Evolutionary conservation across 2,329 filamentous ascomycete genomes (phyloP).

Genomic region (Cercospora sp.): DNA sequence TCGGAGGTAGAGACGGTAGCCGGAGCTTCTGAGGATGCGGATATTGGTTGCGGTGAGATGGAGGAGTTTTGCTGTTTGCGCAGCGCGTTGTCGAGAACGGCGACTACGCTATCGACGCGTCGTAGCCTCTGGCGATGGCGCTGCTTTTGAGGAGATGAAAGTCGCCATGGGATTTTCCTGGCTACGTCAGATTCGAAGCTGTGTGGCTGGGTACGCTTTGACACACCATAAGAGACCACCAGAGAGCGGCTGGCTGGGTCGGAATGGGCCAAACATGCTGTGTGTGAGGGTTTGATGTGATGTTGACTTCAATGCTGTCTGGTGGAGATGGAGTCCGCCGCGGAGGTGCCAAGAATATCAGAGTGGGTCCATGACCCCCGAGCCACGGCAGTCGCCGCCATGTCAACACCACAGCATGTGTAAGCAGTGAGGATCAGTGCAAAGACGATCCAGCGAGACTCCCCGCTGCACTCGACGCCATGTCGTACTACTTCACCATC

Average conservation of each 20-base stretch:
- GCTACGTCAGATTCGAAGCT: conserved; percentile 3
- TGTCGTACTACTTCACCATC: conserved; percentile 99
- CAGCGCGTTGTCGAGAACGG: conserved; percentile 72
- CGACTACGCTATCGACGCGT: conserved; percentile 83
- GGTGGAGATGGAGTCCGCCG: not conserved
- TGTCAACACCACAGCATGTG: not conserved
- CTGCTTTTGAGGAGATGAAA: conserved; percentile 87
- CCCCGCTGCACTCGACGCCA: conserved; percentile 43
- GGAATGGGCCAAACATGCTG: conserved; percentile 81
- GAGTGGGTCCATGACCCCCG: not conserved
- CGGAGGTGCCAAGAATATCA: conserved; percentile 13
- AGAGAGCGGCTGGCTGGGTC: conserved; percentile 72
- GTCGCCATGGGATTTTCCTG: conserved; percentile 95
- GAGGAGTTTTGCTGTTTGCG: conserved; percentile 55
- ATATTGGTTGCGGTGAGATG: conserved; percentile 33
- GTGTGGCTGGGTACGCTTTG: not conserved
- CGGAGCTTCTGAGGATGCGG: conserved; percentile 10
- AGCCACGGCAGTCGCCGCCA: not conserved
- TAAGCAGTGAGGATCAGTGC: not conserved
- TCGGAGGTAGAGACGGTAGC: not conserved
- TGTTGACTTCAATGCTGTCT: not conserved
- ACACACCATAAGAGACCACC: conserved; percentile 79
- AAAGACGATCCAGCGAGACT: not conserved
- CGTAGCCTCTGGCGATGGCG: conserved; percentile 81
- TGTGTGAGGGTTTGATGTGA: not conserved